Evolutionary conservation across 192 early-diverging fungal genomes (phyloP), one percentile per base, ranked within the genome.

Genomic region (Coemansia sp.): DNA sequence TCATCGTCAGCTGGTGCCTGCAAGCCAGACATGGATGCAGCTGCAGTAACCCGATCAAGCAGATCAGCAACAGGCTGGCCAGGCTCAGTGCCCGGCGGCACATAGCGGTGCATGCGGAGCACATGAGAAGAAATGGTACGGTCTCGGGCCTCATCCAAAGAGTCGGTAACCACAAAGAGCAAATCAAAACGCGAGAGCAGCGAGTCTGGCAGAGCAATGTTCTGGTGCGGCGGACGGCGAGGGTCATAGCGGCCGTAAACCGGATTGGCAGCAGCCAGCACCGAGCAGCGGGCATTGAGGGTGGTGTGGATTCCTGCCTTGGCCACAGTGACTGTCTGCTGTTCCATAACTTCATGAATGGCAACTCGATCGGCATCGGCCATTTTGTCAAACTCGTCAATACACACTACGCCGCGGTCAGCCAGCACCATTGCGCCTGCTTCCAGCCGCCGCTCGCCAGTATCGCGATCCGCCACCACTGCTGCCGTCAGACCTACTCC

Each of bases 381-480:
- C 97, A 99, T 99, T 66, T 99, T 99, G 81, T 99, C 97, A 72
- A 99, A 99, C 76, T 99, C 97, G 82, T 99, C 97, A 53, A 99
- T 97, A 71, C 97, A 99, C 11, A 96, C 92, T 32, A 99, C 86
- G 41, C 97, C 97, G 20, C 93, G 83, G 66, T 99, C 97, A 5
- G 93, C 96, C 39, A 99, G 76, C 12, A 99, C 95, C 97, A 99
- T 96, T 10, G 97, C 97, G 53, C 97, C 97, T 2, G 94, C 97
- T 64, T 99, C 97, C 52, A 99, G 69, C 34, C 86, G 84, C 26
- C 91, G 80, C 71, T 97, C 94, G 58, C 93, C 92, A 0, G 94
- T 94, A 61, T 96, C 96, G 75, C 93, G 93, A 69, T 99, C 96
- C 11, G 82, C 78, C 14, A 91, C 93, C 12, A 99, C 94, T 0